Evolutionary conservation across 2,329 filamentous ascomycete species (phyloP).

Genomic region (Calonectria naviculata): DNA sequence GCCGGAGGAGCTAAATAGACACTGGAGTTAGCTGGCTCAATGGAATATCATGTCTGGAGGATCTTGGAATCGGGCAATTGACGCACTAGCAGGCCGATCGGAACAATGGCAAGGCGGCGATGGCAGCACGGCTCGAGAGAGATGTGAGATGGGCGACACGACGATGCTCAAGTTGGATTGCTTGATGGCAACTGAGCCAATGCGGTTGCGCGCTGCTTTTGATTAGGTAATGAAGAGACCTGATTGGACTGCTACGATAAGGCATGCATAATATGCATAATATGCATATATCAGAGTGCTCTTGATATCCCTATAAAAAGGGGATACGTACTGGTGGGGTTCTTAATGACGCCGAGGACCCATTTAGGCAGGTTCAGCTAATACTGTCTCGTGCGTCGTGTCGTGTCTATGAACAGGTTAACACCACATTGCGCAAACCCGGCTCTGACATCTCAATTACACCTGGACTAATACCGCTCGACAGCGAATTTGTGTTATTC

Average conservation of each 20-base stretch:
- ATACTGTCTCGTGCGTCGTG: background rate
- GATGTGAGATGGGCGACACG: background rate
- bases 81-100: constrained; percentile 38
- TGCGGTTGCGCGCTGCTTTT: constrained; percentile 18
- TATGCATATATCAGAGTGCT: background rate
- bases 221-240: constrained; percentile 35
- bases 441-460: background rate
- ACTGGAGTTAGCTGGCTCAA: background rate
- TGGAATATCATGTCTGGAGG: background rate
- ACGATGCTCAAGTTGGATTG: constrained; percentile 27
- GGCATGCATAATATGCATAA: too few species aligned
- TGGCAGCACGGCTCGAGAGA: constrained; percentile 11
- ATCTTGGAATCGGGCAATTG: background rate
- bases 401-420: background rate
- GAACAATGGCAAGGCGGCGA: constrained; percentile 27
- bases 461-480: background rate
- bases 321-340: constrained; percentile 17
- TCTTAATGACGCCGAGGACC: background rate
- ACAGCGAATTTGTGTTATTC: background rate
- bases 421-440: constrained; percentile 19
- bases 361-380: background rate
- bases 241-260: constrained; percentile 31
- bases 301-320: constrained; percentile 2
- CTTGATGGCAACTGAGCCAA: constrained; percentile 35
- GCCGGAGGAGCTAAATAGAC: constrained; percentile 4